Base-by-base conservation (phyloP, 805 yeast species). In the Scheffersomyces stipitis region DNA sequence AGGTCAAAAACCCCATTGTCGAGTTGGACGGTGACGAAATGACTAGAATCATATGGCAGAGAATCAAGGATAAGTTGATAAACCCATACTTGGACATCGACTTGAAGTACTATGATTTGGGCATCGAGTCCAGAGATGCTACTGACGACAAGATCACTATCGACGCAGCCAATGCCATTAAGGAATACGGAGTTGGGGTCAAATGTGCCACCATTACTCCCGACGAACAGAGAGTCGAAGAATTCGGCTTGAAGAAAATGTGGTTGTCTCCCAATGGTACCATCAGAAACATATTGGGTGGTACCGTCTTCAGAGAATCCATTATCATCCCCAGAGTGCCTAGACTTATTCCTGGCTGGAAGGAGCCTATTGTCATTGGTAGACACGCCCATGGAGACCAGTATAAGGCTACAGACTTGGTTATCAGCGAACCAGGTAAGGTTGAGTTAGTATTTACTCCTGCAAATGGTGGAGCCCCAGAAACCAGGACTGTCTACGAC, bases 161-260 rank as follows among this genome's bases (percentile, higher is more conserved):
- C 24, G 96, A 91, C 37, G 86, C 96, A 8, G 97, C 97, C 16
- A 69, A 82, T 34, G 98, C 98, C 36, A 90, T 88, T 51, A 69
- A 81, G 62, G 78, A 89, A 64, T 83, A 87, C 63, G 86, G 87
- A 37, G 98, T 91, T 40, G 98, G 96, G 20, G 87, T 91, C 52
- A 91, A 91, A 71, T 91, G 98, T 71, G 98, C 98, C 40, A 91
- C 98, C 35, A 91, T 91, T 62, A 91, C 98, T n/a, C 97, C 98
- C 5, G 96, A 87, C 60, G 98, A 91, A 71, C 93, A 87, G 32
- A 81, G 98, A 56, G 97, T 91, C 36, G 72, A 86, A 64, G 98
- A 91, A 66, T 91, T 88, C 66, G 70, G 76, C 38, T 76, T 91
- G 64, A 89, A 91, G 71, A 85, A 89, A 64, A 91, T 91, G 98